These are phyloP conservation scores for Epichloe uncinata DNA, from an alignment of 2,329 filamentous ascomycete genomes.

Conservation along the genomic window DNA sequence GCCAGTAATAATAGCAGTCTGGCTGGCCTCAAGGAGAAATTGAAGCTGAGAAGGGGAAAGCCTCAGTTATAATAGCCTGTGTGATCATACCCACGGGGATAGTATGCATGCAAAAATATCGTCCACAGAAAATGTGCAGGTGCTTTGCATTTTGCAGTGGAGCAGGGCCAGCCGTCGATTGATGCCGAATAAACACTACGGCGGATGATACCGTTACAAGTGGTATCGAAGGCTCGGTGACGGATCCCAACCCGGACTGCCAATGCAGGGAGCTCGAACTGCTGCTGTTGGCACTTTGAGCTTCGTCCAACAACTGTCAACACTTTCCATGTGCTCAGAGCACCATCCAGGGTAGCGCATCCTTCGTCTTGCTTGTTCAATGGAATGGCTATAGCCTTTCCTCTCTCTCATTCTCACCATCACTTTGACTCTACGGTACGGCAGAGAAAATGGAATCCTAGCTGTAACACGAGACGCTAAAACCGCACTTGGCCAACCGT, in stretches of 20 bases:
- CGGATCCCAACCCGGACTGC: neutral
- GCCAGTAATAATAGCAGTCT: neutral
- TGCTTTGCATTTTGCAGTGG: neutral
- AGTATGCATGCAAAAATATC: neutral
- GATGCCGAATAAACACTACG: neutral
- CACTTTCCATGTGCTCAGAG: too few relatives aligned
- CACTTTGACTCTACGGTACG: too few relatives aligned
- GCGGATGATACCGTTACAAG: neutral
- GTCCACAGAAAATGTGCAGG: neutral
- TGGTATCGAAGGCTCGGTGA: neutral
- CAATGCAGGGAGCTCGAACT: neutral
- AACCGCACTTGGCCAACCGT: neutral
- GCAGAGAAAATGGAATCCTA: too few relatives aligned
- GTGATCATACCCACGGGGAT: neutral
- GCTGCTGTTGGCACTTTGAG: neutral
- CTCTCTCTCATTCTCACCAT: too few relatives aligned
- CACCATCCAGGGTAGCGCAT: too few relatives aligned
- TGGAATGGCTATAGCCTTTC: too few relatives aligned
- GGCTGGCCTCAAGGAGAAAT: neutral
- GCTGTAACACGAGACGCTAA: too few relatives aligned
- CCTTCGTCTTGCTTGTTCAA: too few relatives aligned
- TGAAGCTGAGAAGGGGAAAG: neutral
- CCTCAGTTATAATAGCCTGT: neutral
- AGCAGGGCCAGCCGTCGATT: too few relatives aligned
- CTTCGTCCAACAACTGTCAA: too few relatives aligned